These are phyloP conservation scores for Haplosporangium gracile DNA, from an alignment of 192 early-diverging fungal species.

Conservation along the genomic window DNA sequence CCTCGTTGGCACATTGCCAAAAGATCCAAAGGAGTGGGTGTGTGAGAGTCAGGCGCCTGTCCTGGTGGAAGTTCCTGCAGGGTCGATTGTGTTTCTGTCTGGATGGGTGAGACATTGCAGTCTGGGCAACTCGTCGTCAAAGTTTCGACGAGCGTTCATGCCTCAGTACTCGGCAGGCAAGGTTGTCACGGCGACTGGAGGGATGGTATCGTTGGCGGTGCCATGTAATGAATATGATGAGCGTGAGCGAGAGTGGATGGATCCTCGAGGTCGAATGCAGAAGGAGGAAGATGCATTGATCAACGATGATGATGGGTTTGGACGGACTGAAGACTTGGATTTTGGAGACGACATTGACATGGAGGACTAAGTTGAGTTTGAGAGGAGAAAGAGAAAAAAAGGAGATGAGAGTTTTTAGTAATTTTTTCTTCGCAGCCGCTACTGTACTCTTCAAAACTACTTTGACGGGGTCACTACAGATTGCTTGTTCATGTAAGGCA, in stretches of 20 bases:
- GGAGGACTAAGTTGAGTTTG: neutral
- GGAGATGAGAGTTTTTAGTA: neutral
- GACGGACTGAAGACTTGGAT: neutral
- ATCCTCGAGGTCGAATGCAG: neutral
- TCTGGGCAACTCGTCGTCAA: conserved; percentile 31
- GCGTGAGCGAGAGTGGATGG: neutral
- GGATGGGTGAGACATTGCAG: conserved; percentile 54
- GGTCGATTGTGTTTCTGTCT: conserved; percentile 42
- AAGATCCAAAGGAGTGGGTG: neutral
- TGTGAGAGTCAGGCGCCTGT: conserved; percentile 23
- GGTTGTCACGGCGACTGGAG: conserved; percentile 19
- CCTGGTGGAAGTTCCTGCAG: conserved; percentile 37
- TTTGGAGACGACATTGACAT: neutral
- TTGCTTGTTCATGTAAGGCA: neutral
- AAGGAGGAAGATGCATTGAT: neutral
- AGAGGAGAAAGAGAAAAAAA: neutral
- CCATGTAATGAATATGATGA: conserved; percentile 14
- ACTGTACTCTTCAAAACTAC: neutral
- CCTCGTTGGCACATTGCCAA: neutral
- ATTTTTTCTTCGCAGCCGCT: neutral
- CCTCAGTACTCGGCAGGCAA: conserved; percentile 47
- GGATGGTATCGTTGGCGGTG: conserved; percentile 37
- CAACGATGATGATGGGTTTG: neutral
- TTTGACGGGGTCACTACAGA: neutral
- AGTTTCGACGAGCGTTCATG: conserved; percentile 49